A percentile compares a stretch with the other conserved stretches of the same genome.
Evolutionary conservation across 2,329 filamentous ascomycete species (phyloP).

Genomic region (Tolypocladium pustulatum): DNA sequence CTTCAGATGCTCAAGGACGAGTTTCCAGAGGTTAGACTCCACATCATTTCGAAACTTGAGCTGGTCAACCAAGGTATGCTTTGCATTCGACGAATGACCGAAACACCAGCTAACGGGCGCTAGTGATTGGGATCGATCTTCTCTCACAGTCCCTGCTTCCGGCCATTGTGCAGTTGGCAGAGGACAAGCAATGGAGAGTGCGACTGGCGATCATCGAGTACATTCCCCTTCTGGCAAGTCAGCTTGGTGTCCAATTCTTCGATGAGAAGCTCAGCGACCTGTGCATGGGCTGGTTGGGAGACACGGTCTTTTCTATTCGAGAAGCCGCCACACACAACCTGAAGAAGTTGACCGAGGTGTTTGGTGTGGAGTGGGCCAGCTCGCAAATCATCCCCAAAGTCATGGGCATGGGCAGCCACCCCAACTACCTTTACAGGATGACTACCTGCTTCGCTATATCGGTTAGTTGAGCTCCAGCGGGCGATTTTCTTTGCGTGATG

Average conservation of each 20-base stretch:
- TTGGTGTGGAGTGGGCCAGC: slow-evolving; percentile 95
- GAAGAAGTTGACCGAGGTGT: slow-evolving; percentile 97
- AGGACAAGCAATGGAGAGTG: slow-evolving; percentile 99
- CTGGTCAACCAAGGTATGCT: slow-evolving; percentile 82
- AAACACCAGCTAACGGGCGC: slow-evolving; percentile 8
- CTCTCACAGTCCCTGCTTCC: slow-evolving; percentile 94
- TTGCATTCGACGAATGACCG: not conserved
- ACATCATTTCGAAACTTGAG: slow-evolving; percentile 99
- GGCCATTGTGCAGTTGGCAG: slow-evolving; percentile 91
- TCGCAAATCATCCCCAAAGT: slow-evolving; percentile 98
- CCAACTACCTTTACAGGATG: slow-evolving; percentile 99
- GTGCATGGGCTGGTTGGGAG: slow-evolving; percentile 97
- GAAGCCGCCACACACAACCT: slow-evolving; percentile 96
- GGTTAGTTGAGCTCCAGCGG: slow-evolving; percentile 44
- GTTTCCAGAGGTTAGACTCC: slow-evolving; percentile 92
- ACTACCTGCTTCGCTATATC: slow-evolving; percentile 99
- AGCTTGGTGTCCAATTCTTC: slow-evolving; percentile 95
- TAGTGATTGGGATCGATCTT: slow-evolving; percentile 94
- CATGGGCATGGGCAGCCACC: slow-evolving; percentile 94
- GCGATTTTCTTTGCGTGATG: not conserved
- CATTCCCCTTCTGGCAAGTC: slow-evolving; percentile 88
- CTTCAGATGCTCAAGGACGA: slow-evolving; percentile 99
- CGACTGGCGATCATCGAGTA: slow-evolving; percentile 98
- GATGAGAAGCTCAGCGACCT: slow-evolving; percentile 92
- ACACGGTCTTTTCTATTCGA: slow-evolving; percentile 96